Conservation (phyloP, 2,329 filamentous ascomycete genomes). For the Cladosporium sp. region DNA sequence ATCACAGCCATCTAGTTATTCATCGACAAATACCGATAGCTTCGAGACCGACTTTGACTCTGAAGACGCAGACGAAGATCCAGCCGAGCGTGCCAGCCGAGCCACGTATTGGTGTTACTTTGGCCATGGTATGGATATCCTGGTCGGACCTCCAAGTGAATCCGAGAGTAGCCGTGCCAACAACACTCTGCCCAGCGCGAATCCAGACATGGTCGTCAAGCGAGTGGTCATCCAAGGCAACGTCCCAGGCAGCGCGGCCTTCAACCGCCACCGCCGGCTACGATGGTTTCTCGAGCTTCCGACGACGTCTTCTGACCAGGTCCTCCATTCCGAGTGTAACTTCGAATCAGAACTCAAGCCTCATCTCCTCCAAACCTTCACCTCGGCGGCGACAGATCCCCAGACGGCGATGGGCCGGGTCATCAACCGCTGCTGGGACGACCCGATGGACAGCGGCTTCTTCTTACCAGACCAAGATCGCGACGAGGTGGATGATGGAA, state of each 20-base stretch:
- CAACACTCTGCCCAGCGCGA: constrained; percentile 14
- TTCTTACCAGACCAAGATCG: constrained; percentile 31
- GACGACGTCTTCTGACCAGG: constrained; percentile 32
- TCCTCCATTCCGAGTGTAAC: constrained; percentile 69
- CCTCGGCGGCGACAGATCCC: constrained; percentile 49
- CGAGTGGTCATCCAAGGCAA: constrained; percentile 95
- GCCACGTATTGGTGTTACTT: constrained; percentile 96
- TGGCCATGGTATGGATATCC: constrained; percentile 86
- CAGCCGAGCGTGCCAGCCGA: constrained; percentile 51
- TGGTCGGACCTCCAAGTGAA: constrained; percentile 71
- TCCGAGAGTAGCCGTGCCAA: constrained; percentile 21
- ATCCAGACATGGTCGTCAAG: constrained; percentile 67
- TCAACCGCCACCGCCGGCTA: constrained; percentile 87
- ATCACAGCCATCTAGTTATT: constrained; percentile 34
- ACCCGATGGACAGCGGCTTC: constrained; percentile 29
- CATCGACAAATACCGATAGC: constrained; percentile 39
- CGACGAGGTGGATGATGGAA: constrained; percentile 35
- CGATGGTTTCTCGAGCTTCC: constrained; percentile 65
- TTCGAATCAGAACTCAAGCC: constrained; percentile 66
- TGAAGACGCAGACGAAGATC: constrained; percentile 52
- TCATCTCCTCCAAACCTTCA: constrained; percentile 24
- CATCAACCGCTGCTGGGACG: constrained; percentile 34
- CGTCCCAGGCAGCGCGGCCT: constrained; percentile 91
- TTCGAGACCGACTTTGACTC: constrained; percentile 43
- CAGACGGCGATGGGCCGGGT: constrained; percentile 47